Base-by-base conservation (phyloP, 371 early-diverging fungal genomes). In the Hamiltosporidium tvaerminnensis region DNA sequence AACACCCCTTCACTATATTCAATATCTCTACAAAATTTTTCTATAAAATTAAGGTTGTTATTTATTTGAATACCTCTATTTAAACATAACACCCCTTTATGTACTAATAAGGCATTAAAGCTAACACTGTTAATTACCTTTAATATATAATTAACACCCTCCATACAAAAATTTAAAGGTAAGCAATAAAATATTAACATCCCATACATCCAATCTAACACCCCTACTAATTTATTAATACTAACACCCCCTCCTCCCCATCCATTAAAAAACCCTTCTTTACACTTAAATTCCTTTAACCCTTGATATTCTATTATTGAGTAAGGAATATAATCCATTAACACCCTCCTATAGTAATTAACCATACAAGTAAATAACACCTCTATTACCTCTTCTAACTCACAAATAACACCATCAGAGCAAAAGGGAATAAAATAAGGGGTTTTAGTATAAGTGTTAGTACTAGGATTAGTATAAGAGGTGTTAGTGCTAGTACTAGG, bases 11-110 rank as follows among this genome's bases (percentile, higher is more conserved):
- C 57, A 9, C 33, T 9, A 47, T 55, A 68, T 12, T 56, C 54
- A 48, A 72, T 44, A 7, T 56, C 50, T 30, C 47, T 56, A 23
- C 39, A 63, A 10, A 61, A 69, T 48, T 66, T 73, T 34, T 63
- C 62, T 56, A 73, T 66, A 34, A 68, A 55, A 41, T 61, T 57
- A 16, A 73, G n/a, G 58, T 73, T 73, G 36, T 64, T 61, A 36
- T 69, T 69, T 38, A 73, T 73, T 52, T 73, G 69, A 12, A 59
- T 47, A 31, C 69, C 61, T 37, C 70, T 54, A 50, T 73, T 73
- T 32, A 67, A 63, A 47, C 35, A 50, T 14, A 73, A 49, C 34
- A 68, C 69, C n/a, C 63, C 66, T 31, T 54, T 66, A 36, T 66
- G 63, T 35, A 61, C 55, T n/a, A 73, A 14, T n/a, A 73, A 16